Evolutionary conservation across 1,284 basidiomycete genomes (phyloP).

Genomic region (Vanrija sp.): DNA sequence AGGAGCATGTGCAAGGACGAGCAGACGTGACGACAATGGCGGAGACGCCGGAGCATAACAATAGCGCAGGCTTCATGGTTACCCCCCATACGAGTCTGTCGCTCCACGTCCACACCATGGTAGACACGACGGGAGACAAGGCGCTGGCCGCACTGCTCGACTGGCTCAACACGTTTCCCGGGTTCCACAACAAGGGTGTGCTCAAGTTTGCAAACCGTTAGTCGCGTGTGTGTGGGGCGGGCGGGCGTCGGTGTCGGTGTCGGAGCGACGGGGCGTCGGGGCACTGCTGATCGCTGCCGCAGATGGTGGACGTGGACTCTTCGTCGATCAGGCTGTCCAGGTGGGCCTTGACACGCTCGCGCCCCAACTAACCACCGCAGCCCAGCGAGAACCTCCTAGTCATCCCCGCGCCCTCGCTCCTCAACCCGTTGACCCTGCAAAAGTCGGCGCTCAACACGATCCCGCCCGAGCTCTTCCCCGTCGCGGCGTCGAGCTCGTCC

Average conservation of each 20-base stretch:
- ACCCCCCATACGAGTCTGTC: background rate
- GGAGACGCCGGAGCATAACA: background rate
- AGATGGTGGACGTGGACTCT: slow-evolving; percentile 22
- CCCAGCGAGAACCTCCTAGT: slow-evolving; percentile 60
- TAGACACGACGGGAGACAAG: background rate
- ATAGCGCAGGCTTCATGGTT: background rate
- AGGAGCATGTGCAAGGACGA: background rate
- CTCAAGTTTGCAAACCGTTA: slow-evolving; percentile 8
- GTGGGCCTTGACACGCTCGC: background rate
- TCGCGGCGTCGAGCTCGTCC: slow-evolving; percentile 4
- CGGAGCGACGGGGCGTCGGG: no score
- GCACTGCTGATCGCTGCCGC: background rate
- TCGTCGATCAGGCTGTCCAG: slow-evolving; percentile 13
- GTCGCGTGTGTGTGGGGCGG: background rate
- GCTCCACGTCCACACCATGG: slow-evolving; percentile 1
- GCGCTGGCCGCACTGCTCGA: slow-evolving; percentile 5
- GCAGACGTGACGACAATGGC: background rate
- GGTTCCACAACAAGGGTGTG: slow-evolving; percentile 17
- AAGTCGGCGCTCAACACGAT: slow-evolving; percentile 24
- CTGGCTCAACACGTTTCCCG: slow-evolving; percentile 18
- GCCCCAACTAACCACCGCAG: slow-evolving; percentile 35
- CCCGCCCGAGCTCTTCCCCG: slow-evolving; percentile 34
- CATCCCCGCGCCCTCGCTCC: slow-evolving; percentile 63
- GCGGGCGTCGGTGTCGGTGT: background rate
- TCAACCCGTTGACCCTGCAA: slow-evolving; percentile 64